Conservation (phyloP, 139 green algal species). For the Pseudopediastrum boryanum region DNA sequence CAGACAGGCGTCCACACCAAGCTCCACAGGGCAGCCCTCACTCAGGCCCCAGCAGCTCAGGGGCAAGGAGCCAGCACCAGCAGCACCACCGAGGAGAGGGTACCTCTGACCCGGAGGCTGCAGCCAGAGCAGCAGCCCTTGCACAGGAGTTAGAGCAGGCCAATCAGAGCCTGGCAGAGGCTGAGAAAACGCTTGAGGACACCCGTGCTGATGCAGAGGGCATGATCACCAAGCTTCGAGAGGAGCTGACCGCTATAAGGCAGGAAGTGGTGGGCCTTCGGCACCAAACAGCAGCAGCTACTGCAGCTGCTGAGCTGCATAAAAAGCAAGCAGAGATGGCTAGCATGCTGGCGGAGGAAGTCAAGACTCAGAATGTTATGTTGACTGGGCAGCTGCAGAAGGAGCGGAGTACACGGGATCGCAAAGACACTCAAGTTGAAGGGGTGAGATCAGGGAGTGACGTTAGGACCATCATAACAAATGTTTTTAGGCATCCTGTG, state of each 20-base stretch:
- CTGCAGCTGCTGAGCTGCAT: neutral
- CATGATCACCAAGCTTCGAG: conserved; percentile 22
- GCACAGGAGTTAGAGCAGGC: neutral
- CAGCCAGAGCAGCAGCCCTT: neutral
- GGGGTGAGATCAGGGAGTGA: neutral
- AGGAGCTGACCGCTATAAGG: conserved; percentile 26
- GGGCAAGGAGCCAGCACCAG: neutral
- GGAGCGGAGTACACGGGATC: neutral
- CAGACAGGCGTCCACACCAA: neutral
- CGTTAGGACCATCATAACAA: neutral
- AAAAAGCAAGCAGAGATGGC: conserved; percentile 3
- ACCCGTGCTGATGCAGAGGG: conserved; percentile 9
- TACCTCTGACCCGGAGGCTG: neutral
- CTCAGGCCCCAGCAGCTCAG: neutral
- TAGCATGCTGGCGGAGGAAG: neutral
- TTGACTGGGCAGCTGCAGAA: conserved; percentile 6
- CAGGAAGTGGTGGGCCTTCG: neutral
- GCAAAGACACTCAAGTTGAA: neutral
- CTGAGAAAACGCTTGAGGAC: conserved; percentile 24
- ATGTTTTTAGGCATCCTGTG: neutral
- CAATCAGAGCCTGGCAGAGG: conserved; percentile 24
- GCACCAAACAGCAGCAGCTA: neutral
- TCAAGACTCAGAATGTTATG: neutral
- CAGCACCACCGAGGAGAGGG: neutral
- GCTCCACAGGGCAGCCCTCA: neutral